These are phyloP conservation scores for Pachysandra terminalis DNA, from an alignment of 164 flowering plant species.

Conservation along the genomic window DNA sequence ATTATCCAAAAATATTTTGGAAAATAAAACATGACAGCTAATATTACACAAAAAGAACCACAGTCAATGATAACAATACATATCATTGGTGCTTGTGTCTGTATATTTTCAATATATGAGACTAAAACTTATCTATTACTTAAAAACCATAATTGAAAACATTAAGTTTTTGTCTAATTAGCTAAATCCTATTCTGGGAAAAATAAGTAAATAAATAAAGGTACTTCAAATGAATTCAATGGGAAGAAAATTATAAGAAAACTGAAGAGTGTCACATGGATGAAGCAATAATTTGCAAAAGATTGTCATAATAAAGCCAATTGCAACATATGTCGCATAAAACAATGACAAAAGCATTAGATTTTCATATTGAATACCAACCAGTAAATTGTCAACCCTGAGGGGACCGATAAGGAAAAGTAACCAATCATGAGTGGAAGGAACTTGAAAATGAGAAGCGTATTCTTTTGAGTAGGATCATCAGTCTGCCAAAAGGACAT, in stretches of 20 bases:
- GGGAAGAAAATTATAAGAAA: too few relatives aligned
- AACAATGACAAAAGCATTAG: background rate
- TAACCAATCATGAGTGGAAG: slow-evolving; percentile 99
- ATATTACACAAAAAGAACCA: too few relatives aligned
- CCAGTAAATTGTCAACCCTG: slow-evolving; percentile 98
- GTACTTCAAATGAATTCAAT: background rate
- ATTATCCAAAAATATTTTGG: too few relatives aligned
- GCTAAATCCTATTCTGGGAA: background rate
- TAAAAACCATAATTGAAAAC: too few relatives aligned
- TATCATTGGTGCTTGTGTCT: too few relatives aligned
- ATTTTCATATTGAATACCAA: slow-evolving; percentile 32
- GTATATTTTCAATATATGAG: too few relatives aligned
- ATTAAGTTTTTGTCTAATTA: too few relatives aligned
- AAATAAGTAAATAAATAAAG: too few relatives aligned
- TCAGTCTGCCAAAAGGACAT: slow-evolving; percentile 60
- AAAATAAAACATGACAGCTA: too few relatives aligned
- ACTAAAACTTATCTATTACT: too few relatives aligned
- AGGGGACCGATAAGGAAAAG: slow-evolving; percentile 96
- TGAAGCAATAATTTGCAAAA: background rate
- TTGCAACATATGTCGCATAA: background rate
- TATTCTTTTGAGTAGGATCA: slow-evolving; percentile 92
- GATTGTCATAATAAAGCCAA: background rate
- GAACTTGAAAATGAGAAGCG: slow-evolving; percentile 91
- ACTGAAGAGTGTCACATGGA: background rate
- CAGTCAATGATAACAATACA: too few relatives aligned